These are phyloP conservation scores for Paraurostyla sp. DNA, from an alignment of 73 alveolate species.

Conservation along the genomic window DNA sequence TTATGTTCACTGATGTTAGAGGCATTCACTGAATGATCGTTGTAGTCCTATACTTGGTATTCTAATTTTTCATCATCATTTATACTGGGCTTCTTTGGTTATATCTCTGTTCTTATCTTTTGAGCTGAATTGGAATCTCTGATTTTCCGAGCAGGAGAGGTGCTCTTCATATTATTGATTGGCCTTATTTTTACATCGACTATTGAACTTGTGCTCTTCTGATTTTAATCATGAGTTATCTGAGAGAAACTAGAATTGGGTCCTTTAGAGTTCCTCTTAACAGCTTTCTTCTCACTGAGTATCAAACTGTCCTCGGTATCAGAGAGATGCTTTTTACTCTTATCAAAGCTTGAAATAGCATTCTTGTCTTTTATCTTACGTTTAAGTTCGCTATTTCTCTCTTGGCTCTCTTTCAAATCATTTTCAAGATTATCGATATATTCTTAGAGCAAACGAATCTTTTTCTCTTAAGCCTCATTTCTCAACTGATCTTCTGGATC, in stretches of 20 bases:
- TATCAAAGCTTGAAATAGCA: neutral
- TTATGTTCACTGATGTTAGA: neutral
- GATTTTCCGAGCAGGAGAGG: neutral
- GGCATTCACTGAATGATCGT: slow-evolving; percentile 1
- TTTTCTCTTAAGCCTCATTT: neutral
- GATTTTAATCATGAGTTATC: neutral
- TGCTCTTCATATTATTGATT: neutral
- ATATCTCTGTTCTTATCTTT: neutral
- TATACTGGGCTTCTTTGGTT: neutral
- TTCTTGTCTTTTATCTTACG: slow-evolving; percentile 6
- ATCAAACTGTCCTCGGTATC: slow-evolving; percentile 54
- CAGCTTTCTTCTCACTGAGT: slow-evolving; percentile 27
- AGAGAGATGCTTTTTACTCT: slow-evolving; percentile 15
- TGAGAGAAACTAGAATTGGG: neutral
- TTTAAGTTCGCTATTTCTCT: neutral
- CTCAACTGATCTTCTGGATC: neutral
- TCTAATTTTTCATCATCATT: neutral
- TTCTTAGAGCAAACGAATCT: neutral
- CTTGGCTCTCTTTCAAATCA: neutral
- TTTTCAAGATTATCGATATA: slow-evolving; percentile 11
- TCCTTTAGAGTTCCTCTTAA: neutral
- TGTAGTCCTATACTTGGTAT: neutral
- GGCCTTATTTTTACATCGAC: slow-evolving; percentile 45
- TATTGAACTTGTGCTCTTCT: neutral
- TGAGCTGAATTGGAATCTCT: neutral